A percentile compares a stretch with the other conserved stretches of the same genome.
phyloP scores from a whole-genome alignment of 2,329 filamentous ascomycete genomes.

The Allantophomopsis lycopodina region DNA sequence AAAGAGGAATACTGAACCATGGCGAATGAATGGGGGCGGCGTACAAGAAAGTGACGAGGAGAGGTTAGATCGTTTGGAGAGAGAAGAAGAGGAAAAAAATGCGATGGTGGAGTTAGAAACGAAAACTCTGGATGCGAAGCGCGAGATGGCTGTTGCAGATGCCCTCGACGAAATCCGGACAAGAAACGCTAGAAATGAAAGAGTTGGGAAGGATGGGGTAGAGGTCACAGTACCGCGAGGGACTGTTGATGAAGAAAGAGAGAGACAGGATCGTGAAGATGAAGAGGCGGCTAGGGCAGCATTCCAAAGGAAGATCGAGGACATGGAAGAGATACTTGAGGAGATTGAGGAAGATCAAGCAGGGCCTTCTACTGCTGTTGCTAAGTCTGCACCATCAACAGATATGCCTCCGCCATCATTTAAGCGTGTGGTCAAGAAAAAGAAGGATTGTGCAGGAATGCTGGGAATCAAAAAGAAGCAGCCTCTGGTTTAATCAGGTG shows the following conservation, averaged over 20 bases:
- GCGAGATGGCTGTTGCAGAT: constrained; percentile 94
- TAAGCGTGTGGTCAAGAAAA: constrained; percentile 68
- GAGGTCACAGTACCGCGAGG: constrained; percentile 39
- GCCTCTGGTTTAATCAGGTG: constrained; percentile 30
- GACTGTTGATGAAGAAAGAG: constrained; percentile 44
- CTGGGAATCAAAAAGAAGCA: constrained; percentile 83
- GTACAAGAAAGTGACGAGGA: constrained; percentile 77
- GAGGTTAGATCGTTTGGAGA: constrained; percentile 69
- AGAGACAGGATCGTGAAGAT: constrained; percentile 65
- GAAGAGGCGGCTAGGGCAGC: constrained; percentile 68
- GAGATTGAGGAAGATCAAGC: constrained; percentile 13
- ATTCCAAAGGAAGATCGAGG: constrained; percentile 38
- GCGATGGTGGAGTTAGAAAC: constrained; percentile 92
- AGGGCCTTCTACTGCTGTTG: neutral
- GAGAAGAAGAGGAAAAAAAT: constrained; percentile 68
- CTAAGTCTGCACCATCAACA: constrained; percentile 16
- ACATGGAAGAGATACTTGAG: constrained; percentile 18
- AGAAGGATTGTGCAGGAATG: constrained; percentile 63
- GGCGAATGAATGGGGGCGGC: constrained; percentile 45
- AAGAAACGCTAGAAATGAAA: constrained; percentile 76
- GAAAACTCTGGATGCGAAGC: constrained; percentile 84
- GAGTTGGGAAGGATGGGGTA: constrained; percentile 54
- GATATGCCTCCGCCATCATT: constrained; percentile 50
- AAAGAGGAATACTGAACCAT: constrained; percentile 86
- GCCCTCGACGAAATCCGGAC: constrained; percentile 89